phyloP scores from a whole-genome alignment of 495 filamentous ascomycete genomes.

The Penicillium argentinense region DNA sequence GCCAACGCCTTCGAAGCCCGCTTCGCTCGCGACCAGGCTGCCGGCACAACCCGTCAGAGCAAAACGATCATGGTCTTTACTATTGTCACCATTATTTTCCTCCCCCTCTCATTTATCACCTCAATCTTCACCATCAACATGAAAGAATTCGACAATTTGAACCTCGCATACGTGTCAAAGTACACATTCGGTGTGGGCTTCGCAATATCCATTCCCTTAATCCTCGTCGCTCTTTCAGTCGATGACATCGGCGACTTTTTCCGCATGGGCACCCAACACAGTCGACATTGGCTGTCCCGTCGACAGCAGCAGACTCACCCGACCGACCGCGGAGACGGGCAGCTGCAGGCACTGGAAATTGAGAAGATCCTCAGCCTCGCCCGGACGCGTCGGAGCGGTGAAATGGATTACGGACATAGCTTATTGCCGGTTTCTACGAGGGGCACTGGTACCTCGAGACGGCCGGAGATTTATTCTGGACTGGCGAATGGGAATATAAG shows the following conservation, averaged over 20 bases:
- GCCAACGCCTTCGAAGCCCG: conserved; percentile 70
- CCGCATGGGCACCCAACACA: conserved; percentile 24
- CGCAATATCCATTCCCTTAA: conserved; percentile 62
- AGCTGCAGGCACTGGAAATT: conserved; percentile 24
- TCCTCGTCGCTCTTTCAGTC: conserved; percentile 57
- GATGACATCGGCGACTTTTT: conserved; percentile 54
- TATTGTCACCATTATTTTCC: conserved; percentile 68
- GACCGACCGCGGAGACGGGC: background rate
- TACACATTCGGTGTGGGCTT: conserved; percentile 69
- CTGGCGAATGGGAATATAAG: conserved; percentile 9
- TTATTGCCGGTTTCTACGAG: conserved; percentile 36
- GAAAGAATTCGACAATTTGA: conserved; percentile 50
- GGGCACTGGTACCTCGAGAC: conserved; percentile 16
- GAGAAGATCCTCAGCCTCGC: conserved; percentile 34
- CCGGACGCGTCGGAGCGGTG: conserved; percentile 28
- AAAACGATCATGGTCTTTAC: conserved; percentile 77
- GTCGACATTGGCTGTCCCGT: conserved; percentile 27
- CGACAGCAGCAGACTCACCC: conserved; percentile 5
- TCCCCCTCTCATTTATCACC: conserved; percentile 67
- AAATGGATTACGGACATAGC: conserved; percentile 30
- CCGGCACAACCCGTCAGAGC: conserved; percentile 63
- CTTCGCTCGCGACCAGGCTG: conserved; percentile 66
- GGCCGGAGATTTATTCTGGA: conserved; percentile 12
- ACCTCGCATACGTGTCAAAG: conserved; percentile 58
- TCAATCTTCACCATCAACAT: conserved; percentile 68